Conservation (phyloP, 495 filamentous ascomycete species). For the Symbiotaphrina buchneri region DNA sequence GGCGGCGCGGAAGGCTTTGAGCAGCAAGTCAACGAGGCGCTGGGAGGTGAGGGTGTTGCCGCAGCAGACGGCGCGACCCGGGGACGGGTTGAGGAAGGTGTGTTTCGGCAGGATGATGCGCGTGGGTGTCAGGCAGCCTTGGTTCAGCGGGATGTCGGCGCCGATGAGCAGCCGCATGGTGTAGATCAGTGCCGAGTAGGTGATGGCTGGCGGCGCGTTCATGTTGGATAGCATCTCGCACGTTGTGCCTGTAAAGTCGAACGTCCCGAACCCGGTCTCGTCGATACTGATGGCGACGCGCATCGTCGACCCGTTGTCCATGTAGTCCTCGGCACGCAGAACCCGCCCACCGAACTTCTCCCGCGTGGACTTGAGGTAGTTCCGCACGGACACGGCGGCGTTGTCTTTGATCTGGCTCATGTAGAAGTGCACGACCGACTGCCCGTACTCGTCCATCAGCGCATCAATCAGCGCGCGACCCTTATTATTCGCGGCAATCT, state of each 20-base stretch:
- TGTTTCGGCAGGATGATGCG: constrained; percentile 8
- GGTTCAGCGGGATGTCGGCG: constrained; percentile 10
- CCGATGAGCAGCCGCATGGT: constrained; percentile 9
- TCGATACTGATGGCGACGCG: constrained; percentile 12
- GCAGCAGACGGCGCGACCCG: constrained; percentile 8
- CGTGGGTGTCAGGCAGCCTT: constrained; percentile 10
- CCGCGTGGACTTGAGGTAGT: constrained; percentile 7
- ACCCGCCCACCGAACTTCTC: constrained; percentile 3
- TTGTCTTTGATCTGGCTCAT: constrained; percentile 13
- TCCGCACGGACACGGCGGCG: constrained; percentile 10
- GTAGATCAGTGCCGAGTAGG: constrained; percentile 9
- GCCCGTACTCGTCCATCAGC: constrained; percentile 10
- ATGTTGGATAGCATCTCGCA: constrained; percentile 10
- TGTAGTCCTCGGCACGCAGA: constrained; percentile 10
- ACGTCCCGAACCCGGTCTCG: constrained; percentile 9
- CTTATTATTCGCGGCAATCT: constrained; percentile 14
- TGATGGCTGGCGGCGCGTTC: constrained; percentile 10
- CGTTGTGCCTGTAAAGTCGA: constrained; percentile 16
- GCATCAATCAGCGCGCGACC: constrained; percentile 10
- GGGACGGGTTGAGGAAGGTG: constrained; percentile 9
- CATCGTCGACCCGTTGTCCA: constrained; percentile 15
- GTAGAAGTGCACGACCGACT: constrained; percentile 9
- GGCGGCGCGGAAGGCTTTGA: constrained; percentile 10
- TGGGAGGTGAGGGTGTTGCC: constrained; percentile 10
- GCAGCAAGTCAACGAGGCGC: constrained; percentile 10